Base-by-base conservation (phyloP, 2,329 filamentous ascomycete species). In the Endothia cerciana region DNA sequence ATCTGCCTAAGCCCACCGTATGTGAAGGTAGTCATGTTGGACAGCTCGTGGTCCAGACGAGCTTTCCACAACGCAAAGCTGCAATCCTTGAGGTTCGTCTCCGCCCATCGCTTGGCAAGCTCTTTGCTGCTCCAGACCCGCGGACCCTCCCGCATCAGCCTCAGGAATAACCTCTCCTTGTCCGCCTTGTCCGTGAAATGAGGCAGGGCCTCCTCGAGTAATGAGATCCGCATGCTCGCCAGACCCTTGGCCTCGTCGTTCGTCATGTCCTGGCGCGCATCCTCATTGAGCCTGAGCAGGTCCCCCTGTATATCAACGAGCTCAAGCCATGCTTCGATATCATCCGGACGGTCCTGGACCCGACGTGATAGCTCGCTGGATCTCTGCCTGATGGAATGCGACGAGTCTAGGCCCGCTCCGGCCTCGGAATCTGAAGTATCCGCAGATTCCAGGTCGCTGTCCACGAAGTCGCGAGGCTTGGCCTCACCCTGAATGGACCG, bases 291-390 rank as follows among this genome's bases (percentile, higher is more conserved):
- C 61, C 80, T 79, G 51, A 94, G 78, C 64, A 96, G 81, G 2
- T 77, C 76, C 68, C 93, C 88, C 77, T 98, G 94, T 68, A 97
- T 88, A 8, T 88, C 80, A 56, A 94, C 90, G n/a, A 97, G 82
- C 45, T 86, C 83, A 19, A 96, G 76, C 94, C 94, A 98, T 22
- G 87, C 83, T 51, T 88, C 80, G 25, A 91, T 81, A 72, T 96
- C 86, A 6, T 82, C 76, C 0, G 93, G 92, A 28, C 86, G 76
- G 1, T 89, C 81, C 64, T 90, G 88, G 41, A 93, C 87, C 38
- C 76, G 82, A 15, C 84, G 85, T 2, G 85, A 86, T 8, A 97
- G 80, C 61, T 88, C 80, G 0, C 89, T 81, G 17, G 87, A 87
- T 65, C 79, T 84, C 72, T 83, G 78, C 55, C 81, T 85, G 3